Percentiles rank a stretch among this genome's conserved stretches.
phyloP scores from a whole-genome alignment of 331 rosid genomes.

The Telfairia occidentalis region DNA sequence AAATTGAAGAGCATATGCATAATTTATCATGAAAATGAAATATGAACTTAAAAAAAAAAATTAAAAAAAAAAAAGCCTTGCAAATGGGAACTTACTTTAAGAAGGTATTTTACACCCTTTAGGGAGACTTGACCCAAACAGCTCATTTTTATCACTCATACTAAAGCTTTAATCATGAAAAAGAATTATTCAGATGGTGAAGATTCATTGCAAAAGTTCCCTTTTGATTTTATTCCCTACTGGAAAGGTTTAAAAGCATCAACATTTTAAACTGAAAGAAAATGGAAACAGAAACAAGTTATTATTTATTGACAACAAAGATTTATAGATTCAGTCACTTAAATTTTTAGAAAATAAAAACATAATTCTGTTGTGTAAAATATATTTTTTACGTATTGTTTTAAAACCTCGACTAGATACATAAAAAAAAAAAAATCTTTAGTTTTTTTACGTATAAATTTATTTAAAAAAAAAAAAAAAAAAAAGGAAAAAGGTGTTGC shows the following conservation, averaged over 20 bases:
- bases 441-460: neutral
- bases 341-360: neutral
- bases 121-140: neutral
- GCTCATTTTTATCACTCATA: neutral
- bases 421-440: too few species aligned
- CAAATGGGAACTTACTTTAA: conserved; percentile 3
- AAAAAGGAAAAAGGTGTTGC: neutral
- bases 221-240: neutral
- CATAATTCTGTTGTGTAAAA: too few species aligned
- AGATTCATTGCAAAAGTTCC: conserved; percentile 5
- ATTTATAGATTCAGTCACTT: neutral
- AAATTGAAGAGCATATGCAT: neutral
- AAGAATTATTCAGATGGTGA: neutral
- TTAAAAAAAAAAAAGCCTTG: neutral
- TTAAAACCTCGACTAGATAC: too few species aligned
- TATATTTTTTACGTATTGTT: too few species aligned
- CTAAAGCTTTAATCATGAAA: neutral
- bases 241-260: neutral
- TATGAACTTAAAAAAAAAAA: neutral
- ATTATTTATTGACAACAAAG: neutral
- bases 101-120: neutral
- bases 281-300: neutral
- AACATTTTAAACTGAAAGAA: neutral
- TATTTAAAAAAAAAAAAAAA: neutral
- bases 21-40: neutral